A percentile compares a stretch with the other conserved stretches of the same genome.
Conservation (phyloP, 495 filamentous ascomycete species). For the Hypoxylon subgilvum region DNA sequence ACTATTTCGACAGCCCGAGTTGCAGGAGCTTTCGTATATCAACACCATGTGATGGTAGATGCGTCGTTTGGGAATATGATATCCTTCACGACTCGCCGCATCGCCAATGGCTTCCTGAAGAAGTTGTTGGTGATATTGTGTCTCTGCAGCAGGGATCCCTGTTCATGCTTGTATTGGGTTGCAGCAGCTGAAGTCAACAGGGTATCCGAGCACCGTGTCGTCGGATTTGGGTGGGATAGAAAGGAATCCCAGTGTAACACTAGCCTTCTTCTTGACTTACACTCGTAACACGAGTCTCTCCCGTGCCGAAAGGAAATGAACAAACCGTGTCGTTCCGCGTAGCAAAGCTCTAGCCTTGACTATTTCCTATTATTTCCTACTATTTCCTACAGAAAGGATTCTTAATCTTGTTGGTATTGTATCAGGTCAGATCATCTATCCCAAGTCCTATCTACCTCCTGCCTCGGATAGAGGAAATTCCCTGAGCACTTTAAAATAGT, state of each 20-base stretch:
- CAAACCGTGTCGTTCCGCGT: too few relatives aligned
- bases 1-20: background rate
- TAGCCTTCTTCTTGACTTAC: background rate
- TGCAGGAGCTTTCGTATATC: background rate
- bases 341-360: too few relatives aligned
- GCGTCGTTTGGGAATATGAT: constrained; percentile 3
- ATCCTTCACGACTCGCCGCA: constrained; percentile 1
- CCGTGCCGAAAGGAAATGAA: background rate
- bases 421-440: too few relatives aligned
- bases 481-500: too few relatives aligned
- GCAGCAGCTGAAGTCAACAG: constrained; percentile 7
- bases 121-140: constrained; percentile 14
- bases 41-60: background rate
- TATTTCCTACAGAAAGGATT: too few relatives aligned
- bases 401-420: too few relatives aligned
- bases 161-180: constrained; percentile 20
- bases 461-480: too few relatives aligned
- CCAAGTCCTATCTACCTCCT: too few relatives aligned
- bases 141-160: constrained; percentile 29
- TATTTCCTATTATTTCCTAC: too few relatives aligned
- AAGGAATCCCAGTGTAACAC: constrained; percentile 4
- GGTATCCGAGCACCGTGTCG: constrained; percentile 8
- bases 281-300: constrained; percentile 1
- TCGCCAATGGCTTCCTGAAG: background rate
- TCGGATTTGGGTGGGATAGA: background rate